phyloP scores from a whole-genome alignment of 1,139 yeast genomes.

The Pichia sp. region DNA sequence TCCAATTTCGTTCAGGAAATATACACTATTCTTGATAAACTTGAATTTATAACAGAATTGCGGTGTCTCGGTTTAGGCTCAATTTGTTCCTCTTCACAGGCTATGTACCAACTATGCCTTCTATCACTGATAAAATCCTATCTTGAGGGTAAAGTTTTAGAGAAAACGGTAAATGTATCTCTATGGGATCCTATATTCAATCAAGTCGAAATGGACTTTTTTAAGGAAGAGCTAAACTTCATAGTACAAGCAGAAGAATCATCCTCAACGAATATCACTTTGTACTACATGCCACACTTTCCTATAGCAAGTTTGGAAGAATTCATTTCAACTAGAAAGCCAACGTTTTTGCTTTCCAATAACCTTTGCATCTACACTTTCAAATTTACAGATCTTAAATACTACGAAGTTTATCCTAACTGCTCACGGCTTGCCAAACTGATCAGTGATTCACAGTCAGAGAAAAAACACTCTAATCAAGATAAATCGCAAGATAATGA shows the following conservation, averaged over 20 bases:
- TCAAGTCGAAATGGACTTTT: slow-evolving; percentile 29
- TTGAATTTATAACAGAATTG: slow-evolving; percentile 3
- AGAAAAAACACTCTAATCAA: slow-evolving; percentile 7
- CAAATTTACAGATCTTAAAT: slow-evolving; percentile 33
- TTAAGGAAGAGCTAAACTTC: slow-evolving; percentile 22
- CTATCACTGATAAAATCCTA: slow-evolving; percentile 15
- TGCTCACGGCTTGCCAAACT: slow-evolving; percentile 29
- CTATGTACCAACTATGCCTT: slow-evolving; percentile 26
- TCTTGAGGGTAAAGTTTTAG: slow-evolving; percentile 3
- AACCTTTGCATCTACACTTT: slow-evolving; percentile 40
- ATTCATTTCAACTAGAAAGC: slow-evolving; percentile 29
- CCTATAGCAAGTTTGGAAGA: slow-evolving; percentile 38
- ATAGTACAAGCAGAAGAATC: slow-evolving; percentile 24
- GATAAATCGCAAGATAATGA: slow-evolving; percentile 19
- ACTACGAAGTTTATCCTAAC: slow-evolving; percentile 33
- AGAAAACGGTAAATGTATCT: slow-evolving; percentile 23
- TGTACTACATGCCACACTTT: slow-evolving; percentile 47
- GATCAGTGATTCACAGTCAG: not conserved
- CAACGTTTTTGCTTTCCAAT: slow-evolving; percentile 38
- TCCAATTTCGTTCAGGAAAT: not conserved
- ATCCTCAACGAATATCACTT: slow-evolving; percentile 8
- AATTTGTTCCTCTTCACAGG: slow-evolving; percentile 18
- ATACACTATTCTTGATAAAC: not conserved
- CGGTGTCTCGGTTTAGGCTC: slow-evolving; percentile 30
- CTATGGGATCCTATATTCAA: slow-evolving; percentile 44